Percentiles rank a stretch among this genome's conserved stretches.
phyloP scores from a whole-genome alignment of 768 basidiomycete genomes.

The Russula compacta region DNA sequence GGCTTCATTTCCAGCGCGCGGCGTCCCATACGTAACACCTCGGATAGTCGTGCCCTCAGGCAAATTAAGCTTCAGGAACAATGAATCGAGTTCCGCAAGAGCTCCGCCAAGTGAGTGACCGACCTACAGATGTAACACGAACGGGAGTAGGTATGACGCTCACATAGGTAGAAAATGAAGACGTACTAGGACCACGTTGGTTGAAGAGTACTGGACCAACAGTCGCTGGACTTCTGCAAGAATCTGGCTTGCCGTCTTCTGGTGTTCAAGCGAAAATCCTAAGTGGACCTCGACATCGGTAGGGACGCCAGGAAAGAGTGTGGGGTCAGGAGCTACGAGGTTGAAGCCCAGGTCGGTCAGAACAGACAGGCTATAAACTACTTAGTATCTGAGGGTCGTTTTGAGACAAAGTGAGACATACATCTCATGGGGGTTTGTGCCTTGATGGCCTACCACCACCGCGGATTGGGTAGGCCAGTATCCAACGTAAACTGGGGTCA shows the following conservation, averaged over 20 bases:
- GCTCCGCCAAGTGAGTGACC: constrained; percentile 18
- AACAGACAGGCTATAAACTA: constrained; percentile 2
- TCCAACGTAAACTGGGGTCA: constrained; percentile 16
- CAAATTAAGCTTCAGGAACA: constrained; percentile 19
- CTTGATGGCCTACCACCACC: constrained; percentile 19
- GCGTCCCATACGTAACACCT: constrained; percentile 19
- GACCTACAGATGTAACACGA: neutral
- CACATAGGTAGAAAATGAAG: neutral
- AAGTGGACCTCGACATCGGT: neutral
- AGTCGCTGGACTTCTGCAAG: constrained; percentile 16
- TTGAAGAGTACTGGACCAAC: constrained; percentile 4
- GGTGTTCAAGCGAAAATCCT: constrained; percentile 14
- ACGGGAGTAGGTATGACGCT: neutral
- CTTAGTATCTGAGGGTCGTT: neutral
- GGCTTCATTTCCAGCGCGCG: constrained; percentile 13
- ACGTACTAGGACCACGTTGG: constrained; percentile 13
- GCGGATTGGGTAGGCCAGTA: constrained; percentile 14
- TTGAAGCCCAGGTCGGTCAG: constrained; percentile 2
- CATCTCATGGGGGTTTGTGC: constrained; percentile 14
- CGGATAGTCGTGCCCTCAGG: constrained; percentile 8
- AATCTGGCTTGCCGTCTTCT: constrained; percentile 12
- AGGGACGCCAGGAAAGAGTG: constrained; percentile 11
- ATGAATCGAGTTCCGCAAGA: constrained; percentile 15
- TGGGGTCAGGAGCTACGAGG: neutral
- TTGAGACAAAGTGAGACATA: neutral